Evolutionary conservation across 2,329 filamentous ascomycete genomes (phyloP), one percentile per base, ranked within the genome.

Genomic region (Scytalidium sp.): DNA sequence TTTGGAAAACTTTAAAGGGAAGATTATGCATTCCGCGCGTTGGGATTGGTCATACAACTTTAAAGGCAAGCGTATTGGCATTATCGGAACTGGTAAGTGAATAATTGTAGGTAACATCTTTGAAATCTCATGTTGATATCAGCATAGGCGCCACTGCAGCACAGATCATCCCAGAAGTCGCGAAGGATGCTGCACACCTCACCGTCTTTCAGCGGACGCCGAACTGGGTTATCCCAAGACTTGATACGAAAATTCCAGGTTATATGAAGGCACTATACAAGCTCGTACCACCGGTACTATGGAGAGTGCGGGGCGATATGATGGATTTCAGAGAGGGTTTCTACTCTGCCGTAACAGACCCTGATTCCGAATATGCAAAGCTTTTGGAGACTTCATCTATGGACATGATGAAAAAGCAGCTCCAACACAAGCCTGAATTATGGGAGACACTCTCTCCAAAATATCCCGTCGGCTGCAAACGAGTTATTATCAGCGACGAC

Each of bases 71-170:
- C 73, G 71, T 43, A 72, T 83, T 27, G 79, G 75, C 1, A 60
- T 83, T 11, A 74, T 83, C 22, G 80, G 81, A 3, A 84, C 81
- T 59, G 77, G 78, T 7, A n/a, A n/a, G n/a, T n/a, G n/a, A n/a
- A n/a, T n/a, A n/a, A n/a, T n/a, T n/a, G n/a, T n/a, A n/a, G n/a
- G n/a, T n/a, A n/a, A n/a, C n/a, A n/a, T n/a, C n/a, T n/a, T n/a
- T n/a, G n/a, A n/a, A n/a, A n/a, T n/a, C n/a, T n/a, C n/a, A n/a
- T n/a, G n/a, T n/a, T n/a, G n/a, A n/a, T n/a, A n/a, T n/a, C n/a
- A n/a, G n/a, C n/a, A n/a, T n/a, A n/a, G n/a, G n/a, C n/a, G 79
- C 79, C 29, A 82, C 79, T 0, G 78, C 79, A 2, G 74, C 73
- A 2, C 81, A 84, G 53, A 81, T 84, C 53, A 69, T 81, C 23